phyloP scores from a whole-genome alignment of 352 stramenopile species.

The Phytophthora idaei region DNA sequence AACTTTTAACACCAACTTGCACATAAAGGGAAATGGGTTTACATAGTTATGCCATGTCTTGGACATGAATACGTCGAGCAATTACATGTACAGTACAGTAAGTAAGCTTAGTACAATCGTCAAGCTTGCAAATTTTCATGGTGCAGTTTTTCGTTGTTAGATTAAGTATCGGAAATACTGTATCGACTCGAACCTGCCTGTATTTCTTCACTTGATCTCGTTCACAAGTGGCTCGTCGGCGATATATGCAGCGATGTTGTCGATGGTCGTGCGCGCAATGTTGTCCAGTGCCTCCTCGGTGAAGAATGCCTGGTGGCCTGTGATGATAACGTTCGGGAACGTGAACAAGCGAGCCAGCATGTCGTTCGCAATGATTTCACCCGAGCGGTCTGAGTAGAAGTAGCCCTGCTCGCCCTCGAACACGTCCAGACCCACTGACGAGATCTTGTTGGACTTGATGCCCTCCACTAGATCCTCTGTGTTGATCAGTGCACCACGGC shows the following conservation, averaged over 20 bases:
- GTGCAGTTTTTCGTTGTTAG: too few species aligned
- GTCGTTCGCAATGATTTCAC: conserved; percentile 68
- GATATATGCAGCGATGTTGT: conserved; percentile 68
- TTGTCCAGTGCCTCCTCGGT: conserved; percentile 77
- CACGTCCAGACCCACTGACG: conserved; percentile 84
- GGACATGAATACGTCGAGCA: too few species aligned
- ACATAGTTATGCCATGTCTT: too few species aligned
- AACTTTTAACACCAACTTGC: too few species aligned
- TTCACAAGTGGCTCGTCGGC: conserved; percentile 53
- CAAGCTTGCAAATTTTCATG: too few species aligned
- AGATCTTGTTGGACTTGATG: conserved; percentile 82
- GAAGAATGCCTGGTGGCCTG: conserved; percentile 83
- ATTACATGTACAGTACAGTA: too few species aligned
- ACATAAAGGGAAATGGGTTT: too few species aligned
- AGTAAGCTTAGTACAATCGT: too few species aligned
- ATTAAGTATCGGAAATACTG: too few species aligned
- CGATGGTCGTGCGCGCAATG: conserved; percentile 75
- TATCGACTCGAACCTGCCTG: background rate
- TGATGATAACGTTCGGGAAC: conserved; percentile 86
- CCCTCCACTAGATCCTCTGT: conserved; percentile 80
- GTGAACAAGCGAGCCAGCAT: conserved; percentile 77
- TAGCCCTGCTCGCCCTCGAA: conserved; percentile 82
- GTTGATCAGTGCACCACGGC: conserved; percentile 86
- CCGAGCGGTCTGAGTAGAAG: conserved; percentile 81
- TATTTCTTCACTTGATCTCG: conserved; percentile 49